Conservation (phyloP, 2,329 filamentous ascomycete species). For the Aspergillus ruber region DNA sequence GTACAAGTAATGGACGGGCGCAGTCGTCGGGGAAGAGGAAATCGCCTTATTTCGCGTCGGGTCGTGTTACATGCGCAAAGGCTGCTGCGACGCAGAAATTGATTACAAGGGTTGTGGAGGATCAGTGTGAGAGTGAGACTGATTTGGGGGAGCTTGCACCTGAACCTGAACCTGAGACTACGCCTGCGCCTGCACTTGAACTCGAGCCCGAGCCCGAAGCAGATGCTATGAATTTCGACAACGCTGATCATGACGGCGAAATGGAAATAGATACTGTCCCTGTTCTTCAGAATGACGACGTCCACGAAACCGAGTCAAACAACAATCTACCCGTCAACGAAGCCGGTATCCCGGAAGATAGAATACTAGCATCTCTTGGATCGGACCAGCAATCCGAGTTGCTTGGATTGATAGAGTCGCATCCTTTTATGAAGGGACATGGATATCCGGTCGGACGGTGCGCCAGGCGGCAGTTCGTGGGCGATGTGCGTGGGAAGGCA, state of each 20-base stretch:
- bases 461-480: slow-evolving; percentile 13
- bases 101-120: slow-evolving; percentile 1
- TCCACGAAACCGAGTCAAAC: background rate
- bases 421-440: slow-evolving; percentile 12
- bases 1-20: background rate
- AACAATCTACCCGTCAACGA: background rate
- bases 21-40: background rate
- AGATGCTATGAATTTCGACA: background rate
- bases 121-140: background rate
- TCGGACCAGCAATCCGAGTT: slow-evolving; percentile 5
- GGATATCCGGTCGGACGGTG: slow-evolving; percentile 12
- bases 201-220: background rate
- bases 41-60: slow-evolving; percentile 7
- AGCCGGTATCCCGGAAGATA: slow-evolving; percentile 6
- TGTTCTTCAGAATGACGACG: background rate
- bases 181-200: background rate
- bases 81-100: background rate
- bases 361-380: slow-evolving; percentile 10
- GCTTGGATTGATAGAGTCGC: slow-evolving; percentile 11
- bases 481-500: slow-evolving; percentile 13
- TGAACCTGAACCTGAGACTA: background rate
- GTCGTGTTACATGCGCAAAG: background rate
- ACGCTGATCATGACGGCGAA: background rate
- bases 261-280: background rate
- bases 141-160: background rate